Conservation (phyloP, 768 basidiomycete genomes). For the Amanita fuliginea region DNA sequence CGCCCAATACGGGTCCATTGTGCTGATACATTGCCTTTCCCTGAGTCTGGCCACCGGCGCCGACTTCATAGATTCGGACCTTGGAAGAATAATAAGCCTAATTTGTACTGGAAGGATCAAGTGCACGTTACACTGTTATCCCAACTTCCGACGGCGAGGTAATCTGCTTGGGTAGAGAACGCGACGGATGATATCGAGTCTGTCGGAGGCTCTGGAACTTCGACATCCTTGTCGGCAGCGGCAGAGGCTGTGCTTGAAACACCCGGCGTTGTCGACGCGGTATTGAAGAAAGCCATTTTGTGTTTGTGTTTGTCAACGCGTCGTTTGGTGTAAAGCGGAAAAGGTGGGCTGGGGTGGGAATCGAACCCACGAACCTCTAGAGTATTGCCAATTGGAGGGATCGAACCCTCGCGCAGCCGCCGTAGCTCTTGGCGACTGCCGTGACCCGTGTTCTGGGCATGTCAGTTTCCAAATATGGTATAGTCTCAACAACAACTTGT, state of each 20-base stretch:
- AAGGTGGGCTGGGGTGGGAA: constrained; percentile 19
- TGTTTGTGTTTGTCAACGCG: background rate
- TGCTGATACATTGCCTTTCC: constrained; percentile 88
- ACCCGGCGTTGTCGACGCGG: constrained; percentile 17
- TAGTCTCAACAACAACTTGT: background rate
- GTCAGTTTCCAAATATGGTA: background rate
- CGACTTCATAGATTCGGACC: constrained; percentile 92
- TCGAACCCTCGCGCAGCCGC: no score
- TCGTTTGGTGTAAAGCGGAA: background rate
- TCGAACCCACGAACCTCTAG: no score
- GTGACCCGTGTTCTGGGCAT: background rate
- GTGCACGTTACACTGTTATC: constrained; percentile 64
- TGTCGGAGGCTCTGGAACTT: constrained; percentile 67
- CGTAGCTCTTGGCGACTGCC: no score
- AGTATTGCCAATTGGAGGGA: no score
- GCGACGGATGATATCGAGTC: constrained; percentile 82
- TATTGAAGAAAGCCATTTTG: constrained; percentile 34
- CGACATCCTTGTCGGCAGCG: constrained; percentile 62
- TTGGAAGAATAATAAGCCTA: constrained; percentile 19
- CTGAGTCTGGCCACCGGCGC: constrained; percentile 65
- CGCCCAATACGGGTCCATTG: constrained; percentile 78
- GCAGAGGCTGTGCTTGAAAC: constrained; percentile 24
- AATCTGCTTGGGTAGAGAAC: constrained; percentile 80
- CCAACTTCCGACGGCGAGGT: constrained; percentile 91
- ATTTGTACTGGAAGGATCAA: background rate